These are phyloP conservation scores for Pichia rugopelliculosa DNA, from an alignment of 805 yeast genomes.

Conservation along the genomic window DNA sequence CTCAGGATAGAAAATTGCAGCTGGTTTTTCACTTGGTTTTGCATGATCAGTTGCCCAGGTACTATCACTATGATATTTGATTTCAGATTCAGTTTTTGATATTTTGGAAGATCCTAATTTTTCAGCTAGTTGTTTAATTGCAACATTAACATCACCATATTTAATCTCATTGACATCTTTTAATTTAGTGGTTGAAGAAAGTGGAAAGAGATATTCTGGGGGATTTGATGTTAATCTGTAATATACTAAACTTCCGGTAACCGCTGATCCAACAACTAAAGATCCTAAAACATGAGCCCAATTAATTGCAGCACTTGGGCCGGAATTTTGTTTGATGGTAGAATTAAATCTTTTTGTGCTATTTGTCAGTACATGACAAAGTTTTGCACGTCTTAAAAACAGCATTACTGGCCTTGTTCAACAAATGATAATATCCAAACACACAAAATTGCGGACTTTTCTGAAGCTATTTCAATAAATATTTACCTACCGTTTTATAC, in stretches of 20 bases:
- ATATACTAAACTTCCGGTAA: conserved; percentile 19
- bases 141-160: conserved; percentile 47
- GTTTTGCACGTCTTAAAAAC: background rate
- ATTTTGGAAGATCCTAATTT: conserved; percentile 50
- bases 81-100: conserved; percentile 28
- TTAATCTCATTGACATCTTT: conserved; percentile 36
- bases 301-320: background rate
- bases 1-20: conserved; percentile 52
- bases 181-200: conserved; percentile 43
- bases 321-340: background rate
- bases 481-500: too few species aligned
- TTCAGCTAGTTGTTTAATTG: conserved; percentile 39
- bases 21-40: conserved; percentile 26
- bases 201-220: conserved; percentile 23
- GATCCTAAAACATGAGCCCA: background rate
- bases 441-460: too few species aligned
- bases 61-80: conserved; percentile 27
- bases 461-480: too few species aligned
- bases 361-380: background rate
- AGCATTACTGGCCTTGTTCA: background rate
- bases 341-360: background rate
- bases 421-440: too few species aligned
- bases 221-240: conserved; percentile 15
- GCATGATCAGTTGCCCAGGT: conserved; percentile 31
- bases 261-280: background rate